phyloP scores from a whole-genome alignment of 176 grass and related monocot genomes.

The Zizania latifolia region DNA sequence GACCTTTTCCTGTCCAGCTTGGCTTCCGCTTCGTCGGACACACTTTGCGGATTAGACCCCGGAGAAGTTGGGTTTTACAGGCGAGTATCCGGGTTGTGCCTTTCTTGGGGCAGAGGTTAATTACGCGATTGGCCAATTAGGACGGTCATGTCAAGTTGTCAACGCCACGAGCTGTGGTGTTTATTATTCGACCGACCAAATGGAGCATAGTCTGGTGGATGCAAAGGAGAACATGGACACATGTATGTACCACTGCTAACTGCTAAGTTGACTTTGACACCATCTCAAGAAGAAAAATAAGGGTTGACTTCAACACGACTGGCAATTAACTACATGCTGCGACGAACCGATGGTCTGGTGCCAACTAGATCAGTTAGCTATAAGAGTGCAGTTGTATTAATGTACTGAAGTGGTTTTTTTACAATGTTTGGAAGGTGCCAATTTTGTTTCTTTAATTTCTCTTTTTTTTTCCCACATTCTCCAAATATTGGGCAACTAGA shows the following conservation, averaged over 20 bases:
- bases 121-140: too few relatives aligned
- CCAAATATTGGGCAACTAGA: too few relatives aligned
- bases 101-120: conserved; percentile 13
- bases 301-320: neutral
- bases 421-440: neutral
- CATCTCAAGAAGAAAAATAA: too few relatives aligned
- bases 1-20: too few relatives aligned
- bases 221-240: neutral
- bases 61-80: neutral
- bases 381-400: too few relatives aligned
- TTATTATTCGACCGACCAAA: neutral
- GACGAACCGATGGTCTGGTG: too few relatives aligned
- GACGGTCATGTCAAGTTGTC: too few relatives aligned
- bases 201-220: neutral
- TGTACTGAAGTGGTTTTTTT: neutral
- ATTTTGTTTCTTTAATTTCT: neutral
- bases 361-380: too few relatives aligned
- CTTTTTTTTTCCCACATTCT: too few relatives aligned
- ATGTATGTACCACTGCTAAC: too few relatives aligned
- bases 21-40: neutral
- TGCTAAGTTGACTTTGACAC: neutral
- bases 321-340: too few relatives aligned
- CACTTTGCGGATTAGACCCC: neutral
- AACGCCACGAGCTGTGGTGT: neutral
- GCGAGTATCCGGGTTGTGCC: neutral